These are phyloP conservation scores for Theileria parva DNA, from an alignment of 169 alveolate species.

Conservation along the genomic window DNA sequence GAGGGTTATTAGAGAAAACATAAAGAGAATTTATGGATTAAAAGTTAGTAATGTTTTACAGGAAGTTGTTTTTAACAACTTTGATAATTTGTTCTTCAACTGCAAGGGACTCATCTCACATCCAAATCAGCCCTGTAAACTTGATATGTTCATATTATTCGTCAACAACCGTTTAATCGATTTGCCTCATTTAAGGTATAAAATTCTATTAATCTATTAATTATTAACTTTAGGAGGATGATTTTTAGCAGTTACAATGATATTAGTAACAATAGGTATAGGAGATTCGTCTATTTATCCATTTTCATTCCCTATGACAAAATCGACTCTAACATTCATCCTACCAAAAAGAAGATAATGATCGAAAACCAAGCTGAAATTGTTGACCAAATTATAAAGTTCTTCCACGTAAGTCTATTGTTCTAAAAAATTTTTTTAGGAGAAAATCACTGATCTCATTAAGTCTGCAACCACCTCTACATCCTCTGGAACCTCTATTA, in stretches of 20 bases:
- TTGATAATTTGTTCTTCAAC: constrained; percentile 58
- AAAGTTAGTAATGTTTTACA: constrained; percentile 54
- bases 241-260: constrained; percentile 70
- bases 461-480: constrained; percentile 5
- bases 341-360: constrained; percentile 92
- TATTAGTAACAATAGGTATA: constrained; percentile 70
- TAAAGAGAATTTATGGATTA: constrained; percentile 68
- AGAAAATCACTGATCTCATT: constrained; percentile 2
- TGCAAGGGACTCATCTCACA: constrained; percentile 82
- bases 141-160: constrained; percentile 86
- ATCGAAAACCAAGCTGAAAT: constrained; percentile 86
- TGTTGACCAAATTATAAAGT: constrained; percentile 62
- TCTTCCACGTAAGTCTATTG: constrained; percentile 57
- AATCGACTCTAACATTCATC: constrained; percentile 98
- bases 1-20: constrained; percentile 31
- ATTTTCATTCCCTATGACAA: constrained; percentile 88
- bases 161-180: constrained; percentile 95
- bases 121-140: constrained; percentile 78
- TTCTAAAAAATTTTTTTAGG: neutral
- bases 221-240: constrained; percentile 20
- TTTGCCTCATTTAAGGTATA: constrained; percentile 73
- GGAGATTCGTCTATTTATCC: constrained; percentile 89
- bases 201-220: neutral
- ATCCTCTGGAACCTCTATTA: neutral
- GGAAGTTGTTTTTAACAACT: constrained; percentile 34